phyloP scores from a whole-genome alignment of 768 basidiomycete genomes.

The Boletus barrowsii region DNA sequence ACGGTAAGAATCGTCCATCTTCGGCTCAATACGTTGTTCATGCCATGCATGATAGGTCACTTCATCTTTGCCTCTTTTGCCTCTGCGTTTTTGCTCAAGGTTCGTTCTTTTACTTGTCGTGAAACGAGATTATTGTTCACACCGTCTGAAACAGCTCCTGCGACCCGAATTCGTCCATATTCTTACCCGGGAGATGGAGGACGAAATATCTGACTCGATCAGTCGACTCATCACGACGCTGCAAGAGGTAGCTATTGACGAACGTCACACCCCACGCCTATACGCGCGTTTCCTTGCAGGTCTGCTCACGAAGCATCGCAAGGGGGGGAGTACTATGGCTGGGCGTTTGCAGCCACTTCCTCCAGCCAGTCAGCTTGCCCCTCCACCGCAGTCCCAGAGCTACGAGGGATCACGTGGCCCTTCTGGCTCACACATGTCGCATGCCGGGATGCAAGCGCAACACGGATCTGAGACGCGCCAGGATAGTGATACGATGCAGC shows the following conservation, averaged over 20 bases:
- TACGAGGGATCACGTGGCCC: constrained; percentile 27
- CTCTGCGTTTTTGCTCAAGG: constrained; percentile 80
- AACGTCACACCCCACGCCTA: constrained; percentile 74
- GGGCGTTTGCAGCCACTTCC: constrained; percentile 49
- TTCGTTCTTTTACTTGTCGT: constrained; percentile 23
- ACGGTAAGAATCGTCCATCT: constrained; percentile 45
- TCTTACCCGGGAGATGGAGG: constrained; percentile 56
- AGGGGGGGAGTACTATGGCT: constrained; percentile 54
- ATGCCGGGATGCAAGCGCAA: constrained; percentile 13
- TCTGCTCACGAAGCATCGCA: constrained; percentile 66
- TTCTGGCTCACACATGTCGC: constrained; percentile 27
- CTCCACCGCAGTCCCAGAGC: constrained; percentile 11
- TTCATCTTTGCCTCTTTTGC: constrained; percentile 81
- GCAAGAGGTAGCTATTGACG: constrained; percentile 75
- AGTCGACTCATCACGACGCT: constrained; percentile 69
- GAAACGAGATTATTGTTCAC: background rate
- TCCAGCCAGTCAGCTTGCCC: constrained; percentile 37
- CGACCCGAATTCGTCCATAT: constrained; percentile 70
- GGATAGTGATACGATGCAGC: constrained; percentile 32
- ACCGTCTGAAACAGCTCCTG: constrained; percentile 46
- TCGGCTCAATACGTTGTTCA: background rate
- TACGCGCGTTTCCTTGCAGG: constrained; percentile 78
- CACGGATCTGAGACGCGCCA: constrained; percentile 15
- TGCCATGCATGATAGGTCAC: constrained; percentile 43
- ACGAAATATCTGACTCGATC: constrained; percentile 69